phyloP scores from a whole-genome alignment of 106 monocot genomes.

The Acanthochlamys bracteata region DNA sequence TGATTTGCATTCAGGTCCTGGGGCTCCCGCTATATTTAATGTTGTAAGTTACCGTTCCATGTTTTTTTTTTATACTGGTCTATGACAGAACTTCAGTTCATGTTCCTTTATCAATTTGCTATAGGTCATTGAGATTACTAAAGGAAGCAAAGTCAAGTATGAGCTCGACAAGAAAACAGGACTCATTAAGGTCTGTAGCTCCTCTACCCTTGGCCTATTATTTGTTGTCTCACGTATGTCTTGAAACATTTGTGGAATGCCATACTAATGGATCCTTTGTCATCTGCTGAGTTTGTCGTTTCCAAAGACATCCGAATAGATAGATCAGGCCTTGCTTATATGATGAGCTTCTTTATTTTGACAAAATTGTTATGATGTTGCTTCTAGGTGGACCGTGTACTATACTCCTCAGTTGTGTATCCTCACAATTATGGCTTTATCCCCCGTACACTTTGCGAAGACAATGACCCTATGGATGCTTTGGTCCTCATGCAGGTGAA shows the following conservation, averaged over 20 bases:
- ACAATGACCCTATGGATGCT: constrained; percentile 16
- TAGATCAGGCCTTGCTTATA: background rate
- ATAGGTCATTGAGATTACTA: constrained; percentile 12
- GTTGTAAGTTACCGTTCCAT: constrained; percentile 14
- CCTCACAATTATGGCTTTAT: constrained; percentile 16
- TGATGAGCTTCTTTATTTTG: background rate
- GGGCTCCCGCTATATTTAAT: constrained; percentile 27
- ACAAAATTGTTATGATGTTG: background rate
- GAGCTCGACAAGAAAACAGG: constrained; percentile 44
- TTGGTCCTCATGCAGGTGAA: constrained; percentile 10
- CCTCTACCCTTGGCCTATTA: background rate
- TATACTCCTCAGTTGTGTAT: constrained; percentile 11
- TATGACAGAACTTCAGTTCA: background rate
- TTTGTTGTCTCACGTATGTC: background rate
- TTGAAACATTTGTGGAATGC: background rate
- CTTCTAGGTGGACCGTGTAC: constrained; percentile 1
- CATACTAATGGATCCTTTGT: no score
- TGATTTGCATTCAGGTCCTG: constrained; percentile 20
- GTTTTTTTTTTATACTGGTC: background rate
- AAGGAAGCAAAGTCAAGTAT: constrained; percentile 26
- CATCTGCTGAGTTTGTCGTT: no score
- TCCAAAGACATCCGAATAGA: no score
- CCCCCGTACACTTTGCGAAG: constrained; percentile 11
- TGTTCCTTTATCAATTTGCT: background rate
- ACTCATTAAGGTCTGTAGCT: constrained; percentile 18